Base-by-base conservation (phyloP, 305 asterid species). In the Salvia sclarea region DNA sequence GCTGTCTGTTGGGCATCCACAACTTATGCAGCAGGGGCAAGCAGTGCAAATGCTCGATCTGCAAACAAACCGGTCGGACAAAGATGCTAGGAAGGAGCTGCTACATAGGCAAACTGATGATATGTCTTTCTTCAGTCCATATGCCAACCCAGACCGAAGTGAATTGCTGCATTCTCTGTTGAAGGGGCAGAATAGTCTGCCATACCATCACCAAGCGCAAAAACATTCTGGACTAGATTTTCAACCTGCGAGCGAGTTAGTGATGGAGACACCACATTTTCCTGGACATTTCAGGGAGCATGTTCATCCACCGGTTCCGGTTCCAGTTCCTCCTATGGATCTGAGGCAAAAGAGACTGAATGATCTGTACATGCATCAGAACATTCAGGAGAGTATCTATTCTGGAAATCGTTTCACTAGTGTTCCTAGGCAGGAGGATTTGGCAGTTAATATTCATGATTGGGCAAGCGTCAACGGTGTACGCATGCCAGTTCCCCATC, bases 121-220 rank as follows among this genome's bases (percentile, higher is more conserved):
- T 20, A 43, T 61, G 72, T 24, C 91, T 55, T 81, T 83, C 73
- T 82, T 85, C 76, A 70, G 64, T 66, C 56, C 83, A 28, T 80
- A 77, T 73, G 28, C 87, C 49, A 77, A 73, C 65, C 88, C 77
- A 75, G 82, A 80, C 62, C 82, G 82, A 60, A 84, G 76, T 47
- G 98, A 86, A 70, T 69, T 83, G 49, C 82, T 85, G 53, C 90
- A 87, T 33, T 77, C 98, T 20, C 76, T 87, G 30, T 73, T 83
- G 71, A 87, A 84, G 80, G 79, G 72, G 48, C 86, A 77, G 79
- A 80, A 77, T 75, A 73, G 77, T 66, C 72, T 82, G 64, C 54
- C 88, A 44, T 82, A 79, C 72, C 89, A 86, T 70, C 85, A 77
- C 24, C 88, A 37, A 37, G 41, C 78, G 44, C 88, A 78, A 78